Percentiles rank a stretch among this genome's conserved stretches.
Evolutionary conservation across 176 grass and related monocot species (phyloP).

Genomic region (Ensete glaucum): DNA sequence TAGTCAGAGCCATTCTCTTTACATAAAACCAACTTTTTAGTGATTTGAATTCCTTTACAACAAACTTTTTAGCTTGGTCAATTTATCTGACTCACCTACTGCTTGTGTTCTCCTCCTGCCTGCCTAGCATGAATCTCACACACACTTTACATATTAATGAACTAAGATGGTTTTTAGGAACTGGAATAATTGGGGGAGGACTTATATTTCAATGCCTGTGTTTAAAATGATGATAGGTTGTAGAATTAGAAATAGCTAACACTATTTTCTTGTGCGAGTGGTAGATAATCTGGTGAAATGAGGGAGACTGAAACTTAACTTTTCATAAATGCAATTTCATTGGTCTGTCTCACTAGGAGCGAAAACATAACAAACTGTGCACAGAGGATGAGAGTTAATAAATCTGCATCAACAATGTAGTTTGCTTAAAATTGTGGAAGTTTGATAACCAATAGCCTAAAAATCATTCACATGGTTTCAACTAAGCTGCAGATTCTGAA

Average conservation of each 20-base stretch:
- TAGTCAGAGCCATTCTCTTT: too few species aligned
- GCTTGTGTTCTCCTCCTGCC: not conserved
- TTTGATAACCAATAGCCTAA: not conserved
- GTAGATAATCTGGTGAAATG: conserved; percentile 1
- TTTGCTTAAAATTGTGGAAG: not conserved
- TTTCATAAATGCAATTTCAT: not conserved
- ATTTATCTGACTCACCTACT: not conserved
- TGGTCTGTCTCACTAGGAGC: too few species aligned
- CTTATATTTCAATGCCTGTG: not conserved
- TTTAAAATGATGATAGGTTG: not conserved
- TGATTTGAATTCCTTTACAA: too few species aligned
- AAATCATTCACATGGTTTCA: not conserved
- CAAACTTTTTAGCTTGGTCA: too few species aligned
- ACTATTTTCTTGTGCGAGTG: not conserved
- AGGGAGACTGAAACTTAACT: not conserved
- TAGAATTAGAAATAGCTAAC: not conserved
- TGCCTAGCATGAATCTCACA: not conserved
- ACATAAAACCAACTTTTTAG: too few species aligned
- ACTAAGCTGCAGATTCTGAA: not conserved
- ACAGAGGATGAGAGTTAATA: not conserved
- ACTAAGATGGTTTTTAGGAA: not conserved
- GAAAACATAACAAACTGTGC: too few species aligned
- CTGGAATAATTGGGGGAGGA: not conserved
- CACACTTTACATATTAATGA: not conserved
- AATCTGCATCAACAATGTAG: not conserved